Evolutionary conservation across 108 stramenopile species (phyloP).

Genomic region (Cyclotella atomus): DNA sequence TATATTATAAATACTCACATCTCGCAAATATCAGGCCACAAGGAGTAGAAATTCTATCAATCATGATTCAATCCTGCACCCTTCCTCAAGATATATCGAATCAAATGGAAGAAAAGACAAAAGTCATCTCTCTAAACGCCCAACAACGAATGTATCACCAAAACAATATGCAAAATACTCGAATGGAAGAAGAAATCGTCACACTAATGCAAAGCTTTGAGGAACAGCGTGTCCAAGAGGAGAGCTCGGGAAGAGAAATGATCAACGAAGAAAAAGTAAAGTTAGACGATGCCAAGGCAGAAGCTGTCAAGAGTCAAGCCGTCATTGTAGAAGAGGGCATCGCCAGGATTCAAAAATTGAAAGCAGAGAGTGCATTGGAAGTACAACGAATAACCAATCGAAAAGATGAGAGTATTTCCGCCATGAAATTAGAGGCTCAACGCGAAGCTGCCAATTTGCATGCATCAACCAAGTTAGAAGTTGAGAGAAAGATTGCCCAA

Average conservation of each 20-base stretch:
- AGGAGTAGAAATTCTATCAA: conserved; percentile 32
- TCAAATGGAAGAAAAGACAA: conserved; percentile 58
- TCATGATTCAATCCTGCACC: conserved; percentile 56
- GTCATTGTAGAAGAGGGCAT: conserved; percentile 27
- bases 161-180: conserved; percentile 51
- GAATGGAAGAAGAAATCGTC: conserved; percentile 30
- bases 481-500: conserved; percentile 18
- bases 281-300: conserved; percentile 29
- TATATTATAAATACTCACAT: not conserved
- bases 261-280: conserved; percentile 36
- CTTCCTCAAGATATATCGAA: conserved; percentile 50
- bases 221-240: conserved; percentile 20
- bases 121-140: conserved; percentile 48
- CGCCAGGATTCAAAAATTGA: conserved; percentile 17
- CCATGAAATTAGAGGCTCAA: conserved; percentile 21
- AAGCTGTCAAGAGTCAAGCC: conserved; percentile 13
- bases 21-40: conserved; percentile 14
- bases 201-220: conserved; percentile 38
- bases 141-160: conserved; percentile 61
- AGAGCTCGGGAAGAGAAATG: conserved; percentile 8
- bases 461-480: conserved; percentile 33
- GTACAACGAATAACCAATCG: conserved; percentile 25
- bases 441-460: conserved; percentile 22
- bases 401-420: conserved; percentile 25
- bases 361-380: conserved; percentile 26